These are phyloP conservation scores for Cordyceps cicadae DNA, from an alignment of 2,329 filamentous ascomycete genomes.

Conservation along the genomic window DNA sequence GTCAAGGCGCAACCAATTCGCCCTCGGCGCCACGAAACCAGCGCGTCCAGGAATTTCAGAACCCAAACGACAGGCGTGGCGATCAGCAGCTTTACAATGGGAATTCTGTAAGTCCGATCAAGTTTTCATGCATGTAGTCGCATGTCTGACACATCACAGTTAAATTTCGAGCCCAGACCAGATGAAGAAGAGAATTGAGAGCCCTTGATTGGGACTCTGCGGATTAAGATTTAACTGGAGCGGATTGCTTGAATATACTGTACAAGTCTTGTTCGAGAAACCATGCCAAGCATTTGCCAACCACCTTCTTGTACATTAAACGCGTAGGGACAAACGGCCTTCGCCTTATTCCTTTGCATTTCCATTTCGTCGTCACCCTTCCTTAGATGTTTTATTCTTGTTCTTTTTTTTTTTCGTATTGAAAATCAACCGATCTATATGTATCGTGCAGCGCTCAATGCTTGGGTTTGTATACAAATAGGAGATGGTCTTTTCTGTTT, in stretches of 20 bases:
- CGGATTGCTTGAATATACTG: slow-evolving; percentile 14
- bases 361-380: background rate
- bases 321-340: background rate
- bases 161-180: slow-evolving; percentile 60
- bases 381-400: background rate
- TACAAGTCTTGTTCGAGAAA: slow-evolving; percentile 17
- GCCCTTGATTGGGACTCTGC: background rate
- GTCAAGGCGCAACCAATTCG: background rate
- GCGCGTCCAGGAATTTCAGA: slow-evolving; percentile 12
- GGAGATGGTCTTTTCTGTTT: background rate
- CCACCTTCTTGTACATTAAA: slow-evolving; percentile 1
- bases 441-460: slow-evolving; percentile 2
- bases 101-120: slow-evolving; percentile 60
- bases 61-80: slow-evolving; percentile 40
- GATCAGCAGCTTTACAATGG: slow-evolving; percentile 81
- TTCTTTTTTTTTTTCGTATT: background rate
- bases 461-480: background rate
- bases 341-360: background rate
- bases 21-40: slow-evolving; percentile 17
- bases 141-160: slow-evolving; percentile 33
- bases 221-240: slow-evolving; percentile 4
- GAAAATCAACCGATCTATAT: background rate
- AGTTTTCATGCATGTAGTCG: background rate
- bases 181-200: slow-evolving; percentile 44
- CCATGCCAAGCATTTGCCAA: slow-evolving; percentile 13